Evolutionary conservation across 305 asterid genomes (phyloP).

Genomic region (Solanum hybrid): DNA sequence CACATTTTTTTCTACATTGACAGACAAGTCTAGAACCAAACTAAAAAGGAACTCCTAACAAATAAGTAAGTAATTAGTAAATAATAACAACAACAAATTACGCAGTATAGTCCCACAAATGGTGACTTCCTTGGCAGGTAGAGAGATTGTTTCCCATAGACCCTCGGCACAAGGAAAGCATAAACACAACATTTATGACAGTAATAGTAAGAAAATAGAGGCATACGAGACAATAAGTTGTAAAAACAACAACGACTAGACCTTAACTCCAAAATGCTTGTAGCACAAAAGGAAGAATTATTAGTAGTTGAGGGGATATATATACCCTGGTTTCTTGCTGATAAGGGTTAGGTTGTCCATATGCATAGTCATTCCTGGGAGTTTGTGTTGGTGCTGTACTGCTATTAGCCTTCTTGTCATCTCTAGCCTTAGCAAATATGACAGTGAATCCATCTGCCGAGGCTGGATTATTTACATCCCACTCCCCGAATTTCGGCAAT

Average conservation of each 20-base stretch:
- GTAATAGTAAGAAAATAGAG: not conserved
- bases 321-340: slow-evolving; percentile 26
- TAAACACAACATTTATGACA: not conserved
- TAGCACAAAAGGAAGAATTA: not conserved
- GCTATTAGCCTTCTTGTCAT: slow-evolving; percentile 74
- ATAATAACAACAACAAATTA: not conserved
- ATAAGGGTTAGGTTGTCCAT: slow-evolving; percentile 11
- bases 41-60: not conserved
- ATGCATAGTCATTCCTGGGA: slow-evolving; percentile 7
- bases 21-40: not conserved
- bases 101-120: not conserved
- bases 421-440: slow-evolving; percentile 90
- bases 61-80: not conserved
- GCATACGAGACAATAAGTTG: not conserved
- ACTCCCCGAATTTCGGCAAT: slow-evolving; percentile 91
- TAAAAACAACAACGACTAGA: not conserved
- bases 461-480: slow-evolving; percentile 93
- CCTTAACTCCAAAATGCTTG: not conserved
- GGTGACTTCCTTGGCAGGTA: not conserved
- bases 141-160: not conserved
- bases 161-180: not conserved
- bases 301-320: not conserved
- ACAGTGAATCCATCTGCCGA: slow-evolving; percentile 93
- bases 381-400: slow-evolving; percentile 22
- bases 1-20: not conserved